phyloP scores from a whole-genome alignment of 2,329 filamentous ascomycete genomes.

The Byssochlamys sp. region DNA sequence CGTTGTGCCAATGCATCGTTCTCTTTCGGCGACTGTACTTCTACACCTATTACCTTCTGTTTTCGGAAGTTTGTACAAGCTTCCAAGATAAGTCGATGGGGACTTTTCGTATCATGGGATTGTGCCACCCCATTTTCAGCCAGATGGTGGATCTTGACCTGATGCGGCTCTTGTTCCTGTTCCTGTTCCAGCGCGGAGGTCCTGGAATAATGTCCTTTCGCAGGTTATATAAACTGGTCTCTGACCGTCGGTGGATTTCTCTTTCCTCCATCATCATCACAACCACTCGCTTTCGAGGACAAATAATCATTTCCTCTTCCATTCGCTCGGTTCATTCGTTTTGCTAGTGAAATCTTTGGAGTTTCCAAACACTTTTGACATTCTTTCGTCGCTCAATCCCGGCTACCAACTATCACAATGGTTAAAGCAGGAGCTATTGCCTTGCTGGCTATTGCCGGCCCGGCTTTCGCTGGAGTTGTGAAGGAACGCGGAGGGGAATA shows the following conservation, averaged over 20 bases:
- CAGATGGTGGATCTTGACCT: neutral
- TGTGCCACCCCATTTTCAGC: neutral
- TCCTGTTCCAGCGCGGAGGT: neutral
- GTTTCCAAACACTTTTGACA: neutral
- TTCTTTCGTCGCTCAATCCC: constrained; percentile 9
- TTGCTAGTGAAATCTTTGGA: constrained; percentile 3
- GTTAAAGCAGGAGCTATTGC: constrained; percentile 24
- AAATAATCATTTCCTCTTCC: constrained; percentile 8
- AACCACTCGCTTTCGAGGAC: neutral
- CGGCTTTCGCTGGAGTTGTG: constrained; percentile 27
- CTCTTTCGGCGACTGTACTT: neutral
- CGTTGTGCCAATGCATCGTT: neutral
- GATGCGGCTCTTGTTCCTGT: neutral
- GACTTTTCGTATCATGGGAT: neutral
- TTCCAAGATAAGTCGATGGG: neutral
- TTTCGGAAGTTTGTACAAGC: neutral
- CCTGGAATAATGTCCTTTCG: neutral
- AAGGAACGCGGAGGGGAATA: constrained; percentile 10
- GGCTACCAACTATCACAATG: constrained; percentile 18
- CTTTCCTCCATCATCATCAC: neutral
- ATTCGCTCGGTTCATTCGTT: constrained; percentile 14
- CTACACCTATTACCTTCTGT: neutral
- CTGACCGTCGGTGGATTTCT: neutral
- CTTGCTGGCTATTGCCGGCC: constrained; percentile 26
- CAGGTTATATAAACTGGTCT: constrained; percentile 1